phyloP scores from a whole-genome alignment of 2,329 filamentous ascomycete genomes.

The Colletotrichum costaricense region DNA sequence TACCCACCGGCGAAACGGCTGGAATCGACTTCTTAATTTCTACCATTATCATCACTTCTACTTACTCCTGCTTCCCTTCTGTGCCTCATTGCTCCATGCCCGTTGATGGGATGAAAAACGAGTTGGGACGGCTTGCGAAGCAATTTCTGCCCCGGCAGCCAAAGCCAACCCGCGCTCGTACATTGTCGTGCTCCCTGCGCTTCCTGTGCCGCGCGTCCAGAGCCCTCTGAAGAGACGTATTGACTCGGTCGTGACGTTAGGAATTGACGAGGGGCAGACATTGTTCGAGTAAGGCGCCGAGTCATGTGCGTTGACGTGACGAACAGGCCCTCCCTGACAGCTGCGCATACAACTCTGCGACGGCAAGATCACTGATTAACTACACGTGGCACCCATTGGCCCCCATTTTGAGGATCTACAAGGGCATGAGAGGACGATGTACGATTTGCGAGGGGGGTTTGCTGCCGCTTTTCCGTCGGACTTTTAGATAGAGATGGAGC shows the following conservation, averaged over 20 bases:
- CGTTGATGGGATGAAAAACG: background rate
- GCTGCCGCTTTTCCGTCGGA: background rate
- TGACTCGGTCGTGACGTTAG: background rate
- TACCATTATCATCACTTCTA: background rate
- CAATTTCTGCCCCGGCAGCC: background rate
- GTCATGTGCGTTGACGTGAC: slow-evolving; percentile 10
- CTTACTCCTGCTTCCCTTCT: background rate
- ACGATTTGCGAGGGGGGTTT: background rate
- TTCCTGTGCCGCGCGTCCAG: background rate
- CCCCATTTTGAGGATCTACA: background rate
- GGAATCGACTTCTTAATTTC: background rate
- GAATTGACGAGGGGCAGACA: background rate
- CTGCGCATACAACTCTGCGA: background rate
- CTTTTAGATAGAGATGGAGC: background rate
- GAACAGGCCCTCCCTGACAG: background rate
- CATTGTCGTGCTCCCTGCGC: background rate
- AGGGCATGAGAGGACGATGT: background rate
- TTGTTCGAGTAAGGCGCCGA: background rate
- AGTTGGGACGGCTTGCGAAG: background rate
- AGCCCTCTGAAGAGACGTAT: background rate
- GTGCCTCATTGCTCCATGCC: background rate
- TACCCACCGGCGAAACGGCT: slow-evolving; percentile 2
- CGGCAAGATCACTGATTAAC: background rate
- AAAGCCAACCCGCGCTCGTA: background rate
- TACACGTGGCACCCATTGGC: slow-evolving; percentile 22